A percentile compares a stretch with the other conserved stretches of the same genome.
Evolutionary conservation across 805 yeast species (phyloP).

Genomic region (Isabelozyma heimii): DNA sequence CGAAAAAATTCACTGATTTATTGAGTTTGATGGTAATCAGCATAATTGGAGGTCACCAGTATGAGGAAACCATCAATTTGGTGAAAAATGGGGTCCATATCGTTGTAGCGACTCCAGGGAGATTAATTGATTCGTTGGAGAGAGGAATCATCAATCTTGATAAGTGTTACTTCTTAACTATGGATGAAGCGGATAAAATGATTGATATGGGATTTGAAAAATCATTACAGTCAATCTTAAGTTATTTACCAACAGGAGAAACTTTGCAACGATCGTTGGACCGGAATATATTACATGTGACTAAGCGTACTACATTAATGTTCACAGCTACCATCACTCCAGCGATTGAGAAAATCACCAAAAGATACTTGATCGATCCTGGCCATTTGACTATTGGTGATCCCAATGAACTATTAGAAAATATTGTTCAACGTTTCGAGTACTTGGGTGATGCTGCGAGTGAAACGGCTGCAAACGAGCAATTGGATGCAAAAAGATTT

Average conservation of each 20-base stretch:
- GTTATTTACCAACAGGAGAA: constrained; percentile 46
- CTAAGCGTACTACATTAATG: constrained; percentile 71
- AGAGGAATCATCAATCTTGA: constrained; percentile 58
- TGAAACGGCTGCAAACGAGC: constrained; percentile 21
- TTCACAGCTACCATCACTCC: constrained; percentile 92
- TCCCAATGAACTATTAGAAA: constrained; percentile 61
- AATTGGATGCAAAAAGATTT: constrained; percentile 35
- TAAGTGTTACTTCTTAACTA: constrained; percentile 63
- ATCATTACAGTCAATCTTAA: constrained; percentile 62
- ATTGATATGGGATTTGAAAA: constrained; percentile 91
- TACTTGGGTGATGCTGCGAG: constrained; percentile 14
- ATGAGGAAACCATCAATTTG: constrained; percentile 66
- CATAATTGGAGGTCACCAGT: constrained; percentile 86
- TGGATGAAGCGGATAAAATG: constrained; percentile 97
- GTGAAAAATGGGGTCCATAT: constrained; percentile 68
- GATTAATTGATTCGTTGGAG: constrained; percentile 78
- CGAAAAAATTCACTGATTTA: constrained; percentile 45
- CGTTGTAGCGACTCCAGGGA: constrained; percentile 92
- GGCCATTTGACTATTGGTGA: constrained; percentile 67
- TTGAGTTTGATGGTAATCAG: constrained; percentile 52
- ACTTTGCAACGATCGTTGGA: constrained; percentile 22
- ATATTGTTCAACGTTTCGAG: constrained; percentile 66
- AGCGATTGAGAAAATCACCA: constrained; percentile 63
- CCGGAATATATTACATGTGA: constrained; percentile 33
- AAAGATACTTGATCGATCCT: constrained; percentile 60